These are phyloP conservation scores for Lecanosticta acicola DNA, from an alignment of 2,329 filamentous ascomycete genomes.

Conservation along the genomic window DNA sequence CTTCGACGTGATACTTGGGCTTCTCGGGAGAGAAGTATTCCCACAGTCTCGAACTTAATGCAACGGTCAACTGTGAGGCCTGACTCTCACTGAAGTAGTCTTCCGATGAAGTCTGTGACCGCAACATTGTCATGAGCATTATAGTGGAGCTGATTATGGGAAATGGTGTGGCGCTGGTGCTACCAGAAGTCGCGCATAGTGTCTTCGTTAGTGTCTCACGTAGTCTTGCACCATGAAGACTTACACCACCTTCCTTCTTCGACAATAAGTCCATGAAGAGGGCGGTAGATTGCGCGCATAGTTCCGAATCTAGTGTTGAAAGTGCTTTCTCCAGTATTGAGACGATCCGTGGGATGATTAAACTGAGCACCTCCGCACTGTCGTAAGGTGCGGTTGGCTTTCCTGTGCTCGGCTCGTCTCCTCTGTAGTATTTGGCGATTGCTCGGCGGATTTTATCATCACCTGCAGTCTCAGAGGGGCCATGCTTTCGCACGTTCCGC, in stretches of 20 bases:
- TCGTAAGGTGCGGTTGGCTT: too few relatives aligned
- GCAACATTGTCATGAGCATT: conserved; percentile 14
- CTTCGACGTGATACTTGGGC: conserved; percentile 92
- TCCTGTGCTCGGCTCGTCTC: conserved; percentile 2
- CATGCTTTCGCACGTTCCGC: too few relatives aligned
- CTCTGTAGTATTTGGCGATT: conserved; percentile 12
- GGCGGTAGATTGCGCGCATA: conserved; percentile 1
- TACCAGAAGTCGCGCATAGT: too few relatives aligned
- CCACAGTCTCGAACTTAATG: conserved; percentile 70
- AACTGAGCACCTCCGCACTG: conserved; percentile 1
- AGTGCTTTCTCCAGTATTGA: conserved; percentile 1
- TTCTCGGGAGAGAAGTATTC: conserved; percentile 70
- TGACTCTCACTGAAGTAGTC: background rate
- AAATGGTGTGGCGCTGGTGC: conserved; percentile 20
- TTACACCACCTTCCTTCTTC: background rate
- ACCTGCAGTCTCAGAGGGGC: too few relatives aligned
- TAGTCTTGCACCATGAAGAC: too few relatives aligned
- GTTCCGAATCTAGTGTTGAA: conserved; percentile 6
- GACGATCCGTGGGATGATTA: conserved; percentile 4
- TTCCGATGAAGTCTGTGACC: background rate
- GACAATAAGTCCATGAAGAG: conserved; percentile 10
- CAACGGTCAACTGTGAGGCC: conserved; percentile 5
- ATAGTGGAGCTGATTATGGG: conserved; percentile 20
- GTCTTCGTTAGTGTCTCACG: too few relatives aligned
- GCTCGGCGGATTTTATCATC: too few relatives aligned